Evolutionary conservation across 768 basidiomycete species (phyloP).

Genomic region (Pleurotus cornucopiae): DNA sequence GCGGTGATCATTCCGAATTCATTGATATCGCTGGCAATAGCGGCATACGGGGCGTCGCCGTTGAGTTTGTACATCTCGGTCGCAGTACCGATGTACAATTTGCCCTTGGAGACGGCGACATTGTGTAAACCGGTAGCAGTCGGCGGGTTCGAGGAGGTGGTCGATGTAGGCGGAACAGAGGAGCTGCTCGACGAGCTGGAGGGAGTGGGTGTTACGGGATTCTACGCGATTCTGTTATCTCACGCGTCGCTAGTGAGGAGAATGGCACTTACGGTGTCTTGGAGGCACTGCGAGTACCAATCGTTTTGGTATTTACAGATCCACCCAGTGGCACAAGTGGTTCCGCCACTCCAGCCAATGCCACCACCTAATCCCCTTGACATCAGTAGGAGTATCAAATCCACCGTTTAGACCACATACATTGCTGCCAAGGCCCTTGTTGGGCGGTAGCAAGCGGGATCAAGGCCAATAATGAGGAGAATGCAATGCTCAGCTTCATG

Average conservation of each 20-base stretch:
- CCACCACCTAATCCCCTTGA: slow-evolving; percentile 28
- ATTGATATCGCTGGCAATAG: slow-evolving; percentile 30
- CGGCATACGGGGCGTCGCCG: slow-evolving; percentile 35
- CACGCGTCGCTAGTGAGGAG: background rate
- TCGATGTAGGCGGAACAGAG: background rate
- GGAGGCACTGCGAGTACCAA: slow-evolving; percentile 21
- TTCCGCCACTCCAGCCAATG: slow-evolving; percentile 29
- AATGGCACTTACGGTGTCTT: background rate
- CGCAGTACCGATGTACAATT: slow-evolving; percentile 46
- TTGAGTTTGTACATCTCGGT: slow-evolving; percentile 36
- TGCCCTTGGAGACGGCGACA: slow-evolving; percentile 36
- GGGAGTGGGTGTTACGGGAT: background rate
- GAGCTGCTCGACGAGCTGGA: background rate
- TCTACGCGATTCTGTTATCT: too few species aligned
- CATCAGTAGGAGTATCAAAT: background rate
- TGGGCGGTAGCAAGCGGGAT: slow-evolving; percentile 22
- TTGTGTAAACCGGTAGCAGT: slow-evolving; percentile 15
- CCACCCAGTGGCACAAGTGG: slow-evolving; percentile 29
- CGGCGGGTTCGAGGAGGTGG: background rate
- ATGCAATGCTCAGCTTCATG: slow-evolving; percentile 19
- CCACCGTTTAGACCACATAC: background rate
- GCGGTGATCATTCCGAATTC: slow-evolving; percentile 45
- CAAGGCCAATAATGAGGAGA: slow-evolving; percentile 21
- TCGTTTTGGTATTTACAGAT: slow-evolving; percentile 25
- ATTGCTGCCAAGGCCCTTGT: slow-evolving; percentile 17